A percentile compares a stretch with the other conserved stretches of the same genome.
Conservation (phyloP, 164 flowering plant genomes). For the Taxillus chinensis region DNA sequence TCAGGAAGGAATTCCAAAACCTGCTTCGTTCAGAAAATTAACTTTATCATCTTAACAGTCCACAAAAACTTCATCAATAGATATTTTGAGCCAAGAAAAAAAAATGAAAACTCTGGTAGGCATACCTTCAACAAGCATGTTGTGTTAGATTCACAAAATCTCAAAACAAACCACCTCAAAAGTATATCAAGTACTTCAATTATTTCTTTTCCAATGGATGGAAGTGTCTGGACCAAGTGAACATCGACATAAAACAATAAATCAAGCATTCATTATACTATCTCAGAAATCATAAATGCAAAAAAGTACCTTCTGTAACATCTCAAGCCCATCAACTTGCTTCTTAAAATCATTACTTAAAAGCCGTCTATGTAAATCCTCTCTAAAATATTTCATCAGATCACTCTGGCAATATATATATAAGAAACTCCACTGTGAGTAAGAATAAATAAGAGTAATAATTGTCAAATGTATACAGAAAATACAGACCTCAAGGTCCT, state of each 20-base stretch:
- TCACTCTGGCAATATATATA: conserved; percentile 42
- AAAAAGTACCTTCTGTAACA: conserved; percentile 73
- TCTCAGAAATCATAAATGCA: background rate
- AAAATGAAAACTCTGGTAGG: conserved; percentile 1
- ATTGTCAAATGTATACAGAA: background rate
- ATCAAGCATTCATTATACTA: background rate
- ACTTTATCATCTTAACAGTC: background rate
- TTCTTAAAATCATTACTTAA: conserved; percentile 85
- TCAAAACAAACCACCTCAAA: conserved; percentile 85
- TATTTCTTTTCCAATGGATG: conserved; percentile 59
- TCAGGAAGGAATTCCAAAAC: conserved; percentile 93
- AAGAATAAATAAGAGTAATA: no score
- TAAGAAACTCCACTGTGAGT: no score
- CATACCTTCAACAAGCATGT: conserved; percentile 90
- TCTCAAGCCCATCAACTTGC: conserved; percentile 94
- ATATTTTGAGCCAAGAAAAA: background rate
- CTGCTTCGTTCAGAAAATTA: conserved; percentile 20
- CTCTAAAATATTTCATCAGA: conserved; percentile 77
- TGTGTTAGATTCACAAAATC: conserved; percentile 95
- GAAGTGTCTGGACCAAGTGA: conserved; percentile 52
- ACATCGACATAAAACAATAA: background rate
- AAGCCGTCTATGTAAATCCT: conserved; percentile 75
- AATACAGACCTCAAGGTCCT: conserved; percentile 83
- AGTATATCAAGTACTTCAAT: conserved; percentile 83
- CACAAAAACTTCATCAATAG: background rate